Evolutionary conservation across 2,329 filamentous ascomycete species (phyloP).

Genomic region (Fusarium sp.): DNA sequence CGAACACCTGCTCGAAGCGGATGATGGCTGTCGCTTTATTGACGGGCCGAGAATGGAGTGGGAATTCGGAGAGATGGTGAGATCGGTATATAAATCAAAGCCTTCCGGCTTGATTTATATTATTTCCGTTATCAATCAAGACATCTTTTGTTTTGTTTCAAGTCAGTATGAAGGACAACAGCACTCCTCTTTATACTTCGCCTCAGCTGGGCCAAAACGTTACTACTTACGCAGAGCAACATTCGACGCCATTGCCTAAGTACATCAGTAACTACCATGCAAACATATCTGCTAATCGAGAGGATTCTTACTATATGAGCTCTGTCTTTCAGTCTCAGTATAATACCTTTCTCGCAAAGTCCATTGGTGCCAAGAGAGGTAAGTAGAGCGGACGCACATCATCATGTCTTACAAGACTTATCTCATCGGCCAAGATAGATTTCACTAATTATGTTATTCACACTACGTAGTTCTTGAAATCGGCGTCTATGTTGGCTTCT

Average conservation of each 20-base stretch:
- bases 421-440: background rate
- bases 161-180: constrained; percentile 53
- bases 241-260: constrained; percentile 56
- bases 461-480: constrained; percentile 57
- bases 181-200: constrained; percentile 56
- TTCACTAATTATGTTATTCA: background rate
- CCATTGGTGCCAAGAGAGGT: constrained; percentile 56
- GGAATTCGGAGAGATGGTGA: constrained; percentile 10
- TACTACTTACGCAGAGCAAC: constrained; percentile 55
- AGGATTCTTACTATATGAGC: constrained; percentile 53
- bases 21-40: constrained; percentile 14
- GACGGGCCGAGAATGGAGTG: constrained; percentile 27
- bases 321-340: constrained; percentile 56
- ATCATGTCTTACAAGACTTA: background rate
- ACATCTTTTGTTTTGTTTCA: background rate
- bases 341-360: constrained; percentile 54
- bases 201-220: constrained; percentile 55
- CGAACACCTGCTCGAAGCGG: background rate
- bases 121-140: background rate
- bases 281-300: constrained; percentile 34
- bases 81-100: constrained; percentile 13
- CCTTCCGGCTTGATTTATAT: background rate
- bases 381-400: background rate
- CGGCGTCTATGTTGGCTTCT: constrained; percentile 62
- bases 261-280: constrained; percentile 57